Evolutionary conservation across 495 filamentous ascomycete species (phyloP).

Genomic region (Podospora bellae-mahoneyi): DNA sequence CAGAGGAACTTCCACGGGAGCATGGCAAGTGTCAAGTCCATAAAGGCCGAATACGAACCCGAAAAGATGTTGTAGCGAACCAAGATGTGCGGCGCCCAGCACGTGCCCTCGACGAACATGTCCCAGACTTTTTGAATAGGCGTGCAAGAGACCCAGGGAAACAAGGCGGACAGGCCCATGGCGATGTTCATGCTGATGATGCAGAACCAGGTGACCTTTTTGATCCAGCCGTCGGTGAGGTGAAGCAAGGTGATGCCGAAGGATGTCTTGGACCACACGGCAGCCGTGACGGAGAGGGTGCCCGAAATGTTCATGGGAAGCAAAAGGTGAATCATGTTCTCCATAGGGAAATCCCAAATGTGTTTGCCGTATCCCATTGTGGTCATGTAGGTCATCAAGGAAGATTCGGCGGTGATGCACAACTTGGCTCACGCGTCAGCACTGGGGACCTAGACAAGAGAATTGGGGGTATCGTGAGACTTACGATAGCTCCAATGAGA

Average conservation of each 20-base stretch:
- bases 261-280: slow-evolving; percentile 32
- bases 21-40: slow-evolving; percentile 35
- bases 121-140: slow-evolving; percentile 35
- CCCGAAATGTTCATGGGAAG: slow-evolving; percentile 19
- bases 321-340: slow-evolving; percentile 16
- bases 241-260: slow-evolving; percentile 31
- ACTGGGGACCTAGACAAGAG: neutral
- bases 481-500: slow-evolving; percentile 33
- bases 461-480: slow-evolving; percentile 1
- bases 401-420: slow-evolving; percentile 16
- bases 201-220: slow-evolving; percentile 22
- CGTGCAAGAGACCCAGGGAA: slow-evolving; percentile 27
- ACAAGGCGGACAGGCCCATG: slow-evolving; percentile 18
- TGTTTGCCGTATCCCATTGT: slow-evolving; percentile 30
- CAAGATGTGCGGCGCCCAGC: slow-evolving; percentile 25
- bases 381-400: slow-evolving; percentile 16
- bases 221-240: slow-evolving; percentile 24
- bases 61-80: slow-evolving; percentile 25
- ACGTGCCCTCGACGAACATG: slow-evolving; percentile 20
- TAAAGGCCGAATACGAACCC: slow-evolving; percentile 32
- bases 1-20: slow-evolving; percentile 38
- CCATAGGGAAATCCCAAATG: slow-evolving; percentile 28
- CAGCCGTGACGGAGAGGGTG: slow-evolving; percentile 23
- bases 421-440: neutral
- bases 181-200: slow-evolving; percentile 27